Evolutionary conservation across 805 yeast genomes (phyloP), one percentile per base, ranked within the genome.

Genomic region (Yamadazyma olivae): DNA sequence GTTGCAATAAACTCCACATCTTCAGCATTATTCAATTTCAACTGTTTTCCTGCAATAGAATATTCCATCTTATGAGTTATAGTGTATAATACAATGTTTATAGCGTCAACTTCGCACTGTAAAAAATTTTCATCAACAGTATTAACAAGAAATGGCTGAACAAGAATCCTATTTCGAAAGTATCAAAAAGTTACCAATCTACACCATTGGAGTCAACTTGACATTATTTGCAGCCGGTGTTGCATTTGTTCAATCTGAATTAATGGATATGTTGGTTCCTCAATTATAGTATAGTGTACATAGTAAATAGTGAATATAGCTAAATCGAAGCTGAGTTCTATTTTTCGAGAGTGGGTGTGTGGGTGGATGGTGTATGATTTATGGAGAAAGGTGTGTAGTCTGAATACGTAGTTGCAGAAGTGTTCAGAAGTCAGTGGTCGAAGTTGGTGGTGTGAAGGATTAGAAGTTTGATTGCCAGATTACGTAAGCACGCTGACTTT

Each of bases 201-300:
- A 69, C 67, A 79, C 87, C 39, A 67, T 83, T 37, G 70, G 77
- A 32, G 57, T 83, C 29, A 83, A 84, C 60, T 77, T 75, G 40
- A 71, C 69, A 26, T 67, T 83, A 43, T 84, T 85, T 53, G 75
- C 74, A 39, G 67, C 83, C 32, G 93, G 93, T 57, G 84, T 83
- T 48, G 77, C 79, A 17, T 76, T 84, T 59, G 76, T 85, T 49
- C 87, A 81, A 66, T 81, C 89, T 32, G 83, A 90, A 48, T 62
- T 82, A 52, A 81, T 82, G 86, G 91, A 83, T 39, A 75, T 81
- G 77, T 64, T 84, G 65, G 89, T 83, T 51, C 93, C 93, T 35
- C 91, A 83, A 60, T 71, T 68, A 50, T 68, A 62, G 48, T 8
- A 7, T 20, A 20, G 21, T 38, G 46, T 36, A 36, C 35, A 41